phyloP scores from a whole-genome alignment of 805 yeast species.

The Grigorovia transvaalensis region DNA sequence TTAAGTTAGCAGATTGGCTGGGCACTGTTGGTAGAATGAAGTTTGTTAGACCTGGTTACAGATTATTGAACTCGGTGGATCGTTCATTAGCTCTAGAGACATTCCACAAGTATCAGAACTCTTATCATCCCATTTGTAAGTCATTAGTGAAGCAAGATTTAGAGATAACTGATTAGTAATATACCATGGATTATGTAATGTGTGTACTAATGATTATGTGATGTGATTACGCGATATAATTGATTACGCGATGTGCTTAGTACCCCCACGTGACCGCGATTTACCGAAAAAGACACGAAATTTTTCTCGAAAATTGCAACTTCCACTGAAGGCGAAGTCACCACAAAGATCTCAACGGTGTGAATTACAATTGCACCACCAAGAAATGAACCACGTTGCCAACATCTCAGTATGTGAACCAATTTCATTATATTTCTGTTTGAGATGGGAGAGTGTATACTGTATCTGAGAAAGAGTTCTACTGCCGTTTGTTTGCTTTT shows the following conservation, averaged over 20 bases:
- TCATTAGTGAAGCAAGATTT: conserved; percentile 78
- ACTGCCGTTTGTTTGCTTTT: too few species aligned
- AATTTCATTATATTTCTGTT: too few species aligned
- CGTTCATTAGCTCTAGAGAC: conserved; percentile 54
- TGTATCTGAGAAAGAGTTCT: too few species aligned
- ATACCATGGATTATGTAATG: not conserved
- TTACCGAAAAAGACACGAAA: too few species aligned
- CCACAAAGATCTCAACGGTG: too few species aligned
- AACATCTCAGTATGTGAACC: conserved; percentile 6
- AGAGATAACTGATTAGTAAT: conserved; percentile 27
- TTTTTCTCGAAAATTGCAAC: too few species aligned
- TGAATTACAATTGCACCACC: not conserved
- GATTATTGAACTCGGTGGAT: conserved; percentile 53
- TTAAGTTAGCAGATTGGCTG: conserved; percentile 65
- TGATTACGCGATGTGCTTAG: not conserved
- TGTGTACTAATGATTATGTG: too few species aligned
- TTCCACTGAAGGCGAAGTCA: too few species aligned
- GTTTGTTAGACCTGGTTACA: conserved; percentile 80
- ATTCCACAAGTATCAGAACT: conserved; percentile 45
- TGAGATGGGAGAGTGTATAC: too few species aligned
- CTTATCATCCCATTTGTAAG: conserved; percentile 80
- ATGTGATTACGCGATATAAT: too few species aligned
- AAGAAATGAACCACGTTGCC: conserved; percentile 7
- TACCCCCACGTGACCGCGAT: not conserved
- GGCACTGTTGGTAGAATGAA: conserved; percentile 93